Base-by-base conservation (phyloP, 2,329 filamentous ascomycete genomes). In the Paraconiothyrium sp. region DNA sequence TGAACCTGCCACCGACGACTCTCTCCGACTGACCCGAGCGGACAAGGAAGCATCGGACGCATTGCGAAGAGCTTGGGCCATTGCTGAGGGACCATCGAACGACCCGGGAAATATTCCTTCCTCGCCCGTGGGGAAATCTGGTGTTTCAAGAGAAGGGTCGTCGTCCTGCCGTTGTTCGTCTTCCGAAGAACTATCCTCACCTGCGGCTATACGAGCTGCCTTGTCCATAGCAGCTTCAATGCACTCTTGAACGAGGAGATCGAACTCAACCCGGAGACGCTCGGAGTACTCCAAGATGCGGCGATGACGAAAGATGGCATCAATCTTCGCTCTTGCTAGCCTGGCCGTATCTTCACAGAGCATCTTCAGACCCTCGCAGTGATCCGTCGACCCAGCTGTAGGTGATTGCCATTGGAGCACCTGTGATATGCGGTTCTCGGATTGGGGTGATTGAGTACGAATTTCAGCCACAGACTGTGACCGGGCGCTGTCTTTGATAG, bases 341-440 rank as follows among this genome's bases (percentile, higher is more conserved):
- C 87, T 89, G 76, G 95, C 93, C 0, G 94, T 98, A 74, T 99
- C 95, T 14, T 92, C 87, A 75, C 93, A 97, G n/a, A 99, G 82
- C 30, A 93, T 79, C 41, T 93, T 90, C 27, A 99, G 83, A 0
- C 95, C 95, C 73, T 96, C 92, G 75, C 98, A 94, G 76, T 97
- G 93, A 65, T 99, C 95, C 16, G 97, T 81, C 0, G 93, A 95
- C 72, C 94, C 94, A 54, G 90, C 91, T 71, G 92, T 94, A 0
- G 95, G 95, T 5, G 94, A 97, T 73, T 97, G 93, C 95, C 96
- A 99, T 76, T 97, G 93, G 68, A 96, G 79, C 6, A 99, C 94
- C 78, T 99, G 95, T 1, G 92, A 92, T 69, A 98, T 96, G 35
- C 94, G 90, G 47, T 92, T 95, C 76, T 99, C 95, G 0, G 96